These are phyloP conservation scores for Gnomoniopsis smithogilvyi DNA, from an alignment of 2,329 filamentous ascomycete species.

Conservation along the genomic window DNA sequence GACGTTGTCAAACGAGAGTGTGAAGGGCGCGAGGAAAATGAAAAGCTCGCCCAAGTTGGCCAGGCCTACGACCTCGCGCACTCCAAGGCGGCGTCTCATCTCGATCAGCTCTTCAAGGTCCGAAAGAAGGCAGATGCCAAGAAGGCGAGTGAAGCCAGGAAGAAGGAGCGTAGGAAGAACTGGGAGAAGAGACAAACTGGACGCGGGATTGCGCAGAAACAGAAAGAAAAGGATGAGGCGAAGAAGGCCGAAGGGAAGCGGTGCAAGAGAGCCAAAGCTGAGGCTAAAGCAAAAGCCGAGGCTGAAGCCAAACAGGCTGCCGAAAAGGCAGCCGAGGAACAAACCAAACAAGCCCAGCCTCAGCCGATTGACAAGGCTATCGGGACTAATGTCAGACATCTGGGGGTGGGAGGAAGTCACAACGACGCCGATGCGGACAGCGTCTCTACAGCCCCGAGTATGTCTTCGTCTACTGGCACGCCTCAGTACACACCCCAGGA, in stretches of 20 bases:
- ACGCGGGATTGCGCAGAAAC: conserved; percentile 35
- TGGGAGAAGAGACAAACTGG: conserved; percentile 36
- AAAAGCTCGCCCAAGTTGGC: conserved; percentile 72
- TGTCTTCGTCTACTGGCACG: conserved; percentile 21
- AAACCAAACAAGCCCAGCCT: conserved; percentile 15
- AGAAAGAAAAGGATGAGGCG: conserved; percentile 39
- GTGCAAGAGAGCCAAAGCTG: conserved; percentile 33
- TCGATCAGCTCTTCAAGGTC: conserved; percentile 41
- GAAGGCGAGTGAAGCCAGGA: conserved; percentile 41
- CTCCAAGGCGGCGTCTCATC: conserved; percentile 46
- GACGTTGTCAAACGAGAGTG: conserved; percentile 66
- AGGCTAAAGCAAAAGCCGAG: conserved; percentile 23
- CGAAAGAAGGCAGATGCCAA: conserved; percentile 48
- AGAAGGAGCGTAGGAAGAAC: conserved; percentile 36
- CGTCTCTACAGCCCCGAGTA: conserved; percentile 18
- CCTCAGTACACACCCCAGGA: conserved; percentile 25
- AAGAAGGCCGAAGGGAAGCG: conserved; percentile 36
- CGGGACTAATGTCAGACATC: conserved; percentile 4
- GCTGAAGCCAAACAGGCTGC: conserved; percentile 18
- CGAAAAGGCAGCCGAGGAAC: conserved; percentile 21
- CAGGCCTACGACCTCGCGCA: conserved; percentile 69
- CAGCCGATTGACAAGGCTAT: conserved; percentile 17
- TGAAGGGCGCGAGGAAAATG: conserved; percentile 63
- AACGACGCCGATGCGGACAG: conserved; percentile 14
- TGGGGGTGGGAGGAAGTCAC: conserved; percentile 11